Evolutionary conservation across 768 basidiomycete genomes (phyloP).

Genomic region (Suillus hirtellus): DNA sequence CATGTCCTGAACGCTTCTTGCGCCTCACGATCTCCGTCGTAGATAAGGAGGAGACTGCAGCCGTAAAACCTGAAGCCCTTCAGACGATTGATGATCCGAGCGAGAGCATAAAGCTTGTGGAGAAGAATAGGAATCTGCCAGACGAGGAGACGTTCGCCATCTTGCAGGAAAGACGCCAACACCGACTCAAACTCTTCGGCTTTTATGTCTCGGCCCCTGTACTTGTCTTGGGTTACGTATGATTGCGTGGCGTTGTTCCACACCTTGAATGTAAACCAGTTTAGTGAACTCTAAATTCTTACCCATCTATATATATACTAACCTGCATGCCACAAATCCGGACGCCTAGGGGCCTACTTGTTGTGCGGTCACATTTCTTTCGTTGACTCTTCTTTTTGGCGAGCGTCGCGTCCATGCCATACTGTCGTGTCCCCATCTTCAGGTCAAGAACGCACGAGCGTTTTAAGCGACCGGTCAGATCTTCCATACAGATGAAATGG

Average conservation of each 20-base stretch:
- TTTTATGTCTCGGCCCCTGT: constrained; percentile 88
- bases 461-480: constrained; percentile 89
- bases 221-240: constrained; percentile 94
- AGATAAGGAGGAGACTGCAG: constrained; percentile 93
- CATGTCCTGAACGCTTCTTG: constrained; percentile 73
- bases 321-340: constrained; percentile 99
- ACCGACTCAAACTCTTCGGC: constrained; percentile 83
- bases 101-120: constrained; percentile 91
- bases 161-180: constrained; percentile 79
- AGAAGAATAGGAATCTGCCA: constrained; percentile 92
- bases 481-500: constrained; percentile 99
- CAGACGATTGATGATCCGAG: constrained; percentile 83
- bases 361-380: constrained; percentile 97
- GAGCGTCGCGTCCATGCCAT: constrained; percentile 91
- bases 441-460: constrained; percentile 94
- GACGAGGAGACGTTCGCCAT: constrained; percentile 80
- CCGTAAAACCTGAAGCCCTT: constrained; percentile 99
- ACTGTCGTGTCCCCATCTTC: constrained; percentile 99
- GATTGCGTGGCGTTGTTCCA: constrained; percentile 86
- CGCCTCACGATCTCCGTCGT: constrained; percentile 90
- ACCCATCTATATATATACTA: constrained; percentile 31
- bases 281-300: constrained; percentile 10
- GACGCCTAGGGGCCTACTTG: constrained; percentile 86
- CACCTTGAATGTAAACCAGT: constrained; percentile 53
- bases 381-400: constrained; percentile 97